Percentiles rank a stretch among this genome's conserved stretches.
Evolutionary conservation across 78 protist genomes (phyloP).

Genomic region (Protostelium mycophagum): DNA sequence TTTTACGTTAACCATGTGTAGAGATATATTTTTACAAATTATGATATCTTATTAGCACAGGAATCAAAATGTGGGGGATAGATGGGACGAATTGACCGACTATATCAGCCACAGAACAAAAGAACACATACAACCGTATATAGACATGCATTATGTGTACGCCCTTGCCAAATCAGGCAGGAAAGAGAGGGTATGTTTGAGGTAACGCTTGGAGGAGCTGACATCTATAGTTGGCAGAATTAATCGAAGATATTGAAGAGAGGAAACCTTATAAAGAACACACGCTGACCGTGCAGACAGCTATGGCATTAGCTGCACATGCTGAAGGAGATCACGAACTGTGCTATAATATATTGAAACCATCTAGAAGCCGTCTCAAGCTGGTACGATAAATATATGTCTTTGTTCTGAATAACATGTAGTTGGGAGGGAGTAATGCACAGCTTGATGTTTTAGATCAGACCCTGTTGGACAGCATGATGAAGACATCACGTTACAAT

Average conservation of each 20-base stretch:
- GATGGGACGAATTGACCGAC: neutral
- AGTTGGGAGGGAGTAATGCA: neutral
- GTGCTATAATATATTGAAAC: neutral
- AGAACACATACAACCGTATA: neutral
- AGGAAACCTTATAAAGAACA: neutral
- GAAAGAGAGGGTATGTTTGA: neutral
- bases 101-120: neutral
- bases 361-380: neutral
- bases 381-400: neutral
- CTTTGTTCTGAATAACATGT: neutral
- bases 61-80: neutral
- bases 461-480: neutral
- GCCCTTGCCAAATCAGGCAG: neutral
- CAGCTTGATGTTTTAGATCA: neutral
- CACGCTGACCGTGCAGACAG: neutral
- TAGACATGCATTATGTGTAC: neutral
- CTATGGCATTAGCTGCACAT: neutral
- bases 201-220: neutral
- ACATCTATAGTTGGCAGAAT: neutral
- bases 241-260: neutral
- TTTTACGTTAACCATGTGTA: too few species aligned
- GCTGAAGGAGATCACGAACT: neutral
- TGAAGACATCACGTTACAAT: neutral
- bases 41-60: neutral
- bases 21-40: too few species aligned